Conservation (phyloP, 192 early-diverging fungal species). For the Neocallimastix lanati region DNA sequence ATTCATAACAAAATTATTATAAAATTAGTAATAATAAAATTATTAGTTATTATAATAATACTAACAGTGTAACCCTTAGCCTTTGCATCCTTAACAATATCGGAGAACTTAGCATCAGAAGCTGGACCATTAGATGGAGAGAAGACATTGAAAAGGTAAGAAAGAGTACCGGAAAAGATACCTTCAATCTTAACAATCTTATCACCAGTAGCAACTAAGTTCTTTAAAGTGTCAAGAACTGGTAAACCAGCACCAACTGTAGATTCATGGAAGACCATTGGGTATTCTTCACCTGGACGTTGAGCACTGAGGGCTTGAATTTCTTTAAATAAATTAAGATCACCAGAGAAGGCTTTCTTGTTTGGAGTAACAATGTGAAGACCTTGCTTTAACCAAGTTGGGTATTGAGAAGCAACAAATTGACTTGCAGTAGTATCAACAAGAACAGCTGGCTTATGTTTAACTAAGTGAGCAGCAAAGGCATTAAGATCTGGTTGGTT, state of each 20-base stretch:
- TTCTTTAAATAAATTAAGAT: constrained; percentile 45
- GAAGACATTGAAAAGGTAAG: constrained; percentile 95
- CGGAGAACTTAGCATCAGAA: constrained; percentile 49
- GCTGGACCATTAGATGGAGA: constrained; percentile 32
- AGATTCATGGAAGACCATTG: constrained; percentile 69
- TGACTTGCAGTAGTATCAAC: constrained; percentile 1
- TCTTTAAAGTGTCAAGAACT: constrained; percentile 73
- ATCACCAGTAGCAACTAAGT: constrained; percentile 83
- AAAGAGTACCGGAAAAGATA: constrained; percentile 91
- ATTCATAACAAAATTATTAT: too few relatives aligned
- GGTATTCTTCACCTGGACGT: constrained; percentile 13
- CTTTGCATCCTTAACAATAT: constrained; percentile 77
- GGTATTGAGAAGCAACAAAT: constrained; percentile 57
- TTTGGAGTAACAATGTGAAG: constrained; percentile 89
- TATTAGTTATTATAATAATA: background rate
- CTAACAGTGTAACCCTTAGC: constrained; percentile 74
- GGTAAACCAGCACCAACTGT: constrained; percentile 96
- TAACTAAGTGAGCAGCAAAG: background rate
- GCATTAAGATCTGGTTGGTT: background rate
- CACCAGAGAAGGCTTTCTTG: constrained; percentile 87
- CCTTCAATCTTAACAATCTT: constrained; percentile 85
- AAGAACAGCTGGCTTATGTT: background rate
- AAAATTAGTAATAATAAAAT: too few relatives aligned
- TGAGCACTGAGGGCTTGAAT: constrained; percentile 25
- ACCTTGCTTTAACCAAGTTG: constrained; percentile 57